These are phyloP conservation scores for Chaetomiaceae sp. DNA, from an alignment of 2,329 filamentous ascomycete species.

Conservation along the genomic window DNA sequence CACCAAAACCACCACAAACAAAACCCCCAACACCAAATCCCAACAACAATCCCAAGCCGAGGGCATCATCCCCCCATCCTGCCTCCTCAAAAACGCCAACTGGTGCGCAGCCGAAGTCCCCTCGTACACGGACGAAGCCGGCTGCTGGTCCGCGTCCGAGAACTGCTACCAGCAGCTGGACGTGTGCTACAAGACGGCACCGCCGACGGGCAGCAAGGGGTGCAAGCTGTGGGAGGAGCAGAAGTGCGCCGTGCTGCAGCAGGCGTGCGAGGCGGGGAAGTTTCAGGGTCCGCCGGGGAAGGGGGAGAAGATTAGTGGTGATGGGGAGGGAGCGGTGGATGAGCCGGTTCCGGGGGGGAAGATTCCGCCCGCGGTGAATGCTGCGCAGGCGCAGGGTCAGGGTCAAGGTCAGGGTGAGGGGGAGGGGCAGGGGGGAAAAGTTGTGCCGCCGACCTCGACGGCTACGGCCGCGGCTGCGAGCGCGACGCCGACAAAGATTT, in stretches of 20 bases:
- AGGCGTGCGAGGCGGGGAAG: constrained; percentile 38
- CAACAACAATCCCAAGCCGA: constrained; percentile 27
- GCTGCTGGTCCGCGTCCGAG: constrained; percentile 55
- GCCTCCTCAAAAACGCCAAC: constrained; percentile 63
- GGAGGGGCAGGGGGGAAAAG: not conserved
- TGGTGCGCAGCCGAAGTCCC: constrained; percentile 64
- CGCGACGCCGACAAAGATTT: not conserved
- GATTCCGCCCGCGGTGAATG: constrained; percentile 8
- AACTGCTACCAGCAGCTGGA: constrained; percentile 56
- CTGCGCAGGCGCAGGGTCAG: not conserved
- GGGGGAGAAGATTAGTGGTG: constrained; percentile 21
- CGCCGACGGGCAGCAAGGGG: constrained; percentile 53
- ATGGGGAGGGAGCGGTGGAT: not conserved
- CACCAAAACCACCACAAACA: not conserved
- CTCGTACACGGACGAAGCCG: constrained; percentile 47
- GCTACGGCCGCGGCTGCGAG: not conserved
- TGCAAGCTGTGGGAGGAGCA: constrained; percentile 57
- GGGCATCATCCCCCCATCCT: constrained; percentile 51
- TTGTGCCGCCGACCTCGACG: not conserved
- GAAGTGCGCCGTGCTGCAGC: constrained; percentile 52
- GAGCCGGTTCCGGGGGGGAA: not conserved
- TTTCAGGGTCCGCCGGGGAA: constrained; percentile 46
- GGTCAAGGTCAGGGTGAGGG: not conserved
- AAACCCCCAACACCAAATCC: constrained; percentile 5
- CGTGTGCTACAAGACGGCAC: constrained; percentile 54